Conservation (phyloP, 2,329 filamentous ascomycete genomes). For the Plectosphaerella cucumerina region DNA sequence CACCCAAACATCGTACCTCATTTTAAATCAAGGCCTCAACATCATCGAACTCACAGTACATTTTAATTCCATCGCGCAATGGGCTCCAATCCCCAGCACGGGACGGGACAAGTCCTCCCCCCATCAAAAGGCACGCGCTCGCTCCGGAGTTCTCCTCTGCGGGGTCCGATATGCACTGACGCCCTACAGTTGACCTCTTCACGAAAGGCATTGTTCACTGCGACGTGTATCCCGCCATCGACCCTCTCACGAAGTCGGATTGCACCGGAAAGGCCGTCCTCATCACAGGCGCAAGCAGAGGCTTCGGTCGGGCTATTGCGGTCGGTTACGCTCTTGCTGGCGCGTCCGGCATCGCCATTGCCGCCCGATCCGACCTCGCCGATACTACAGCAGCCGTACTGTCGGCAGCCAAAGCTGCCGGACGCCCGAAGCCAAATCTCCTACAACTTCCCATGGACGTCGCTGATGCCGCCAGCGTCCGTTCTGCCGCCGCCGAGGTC, state of each 20-base stretch:
- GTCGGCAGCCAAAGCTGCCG: conserved; percentile 24
- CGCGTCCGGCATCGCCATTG: conserved; percentile 46
- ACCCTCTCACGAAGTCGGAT: conserved; percentile 27
- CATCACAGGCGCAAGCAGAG: conserved; percentile 51
- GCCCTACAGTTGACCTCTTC: conserved; percentile 15
- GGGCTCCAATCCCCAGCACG: no score
- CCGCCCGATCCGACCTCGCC: conserved; percentile 42
- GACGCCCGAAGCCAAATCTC: conserved; percentile 30
- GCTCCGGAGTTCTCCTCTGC: no score
- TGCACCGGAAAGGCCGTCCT: conserved; percentile 36
- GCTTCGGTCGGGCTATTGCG: conserved; percentile 49
- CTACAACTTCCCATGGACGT: conserved; percentile 35
- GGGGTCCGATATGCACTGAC: background rate
- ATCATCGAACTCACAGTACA: no score
- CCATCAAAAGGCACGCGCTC: no score
- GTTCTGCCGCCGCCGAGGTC: conserved; percentile 16
- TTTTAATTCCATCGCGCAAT: no score
- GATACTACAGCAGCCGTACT: conserved; percentile 28
- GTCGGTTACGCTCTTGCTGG: conserved; percentile 52
- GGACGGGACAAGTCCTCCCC: no score
- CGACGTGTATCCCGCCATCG: conserved; percentile 51
- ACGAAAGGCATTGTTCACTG: conserved; percentile 22
- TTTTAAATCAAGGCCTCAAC: no score
- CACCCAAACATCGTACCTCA: no score
- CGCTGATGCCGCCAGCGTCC: conserved; percentile 24